Base-by-base conservation (phyloP, 148 eudicot genomes). In the Amaranthus cruentus region DNA sequence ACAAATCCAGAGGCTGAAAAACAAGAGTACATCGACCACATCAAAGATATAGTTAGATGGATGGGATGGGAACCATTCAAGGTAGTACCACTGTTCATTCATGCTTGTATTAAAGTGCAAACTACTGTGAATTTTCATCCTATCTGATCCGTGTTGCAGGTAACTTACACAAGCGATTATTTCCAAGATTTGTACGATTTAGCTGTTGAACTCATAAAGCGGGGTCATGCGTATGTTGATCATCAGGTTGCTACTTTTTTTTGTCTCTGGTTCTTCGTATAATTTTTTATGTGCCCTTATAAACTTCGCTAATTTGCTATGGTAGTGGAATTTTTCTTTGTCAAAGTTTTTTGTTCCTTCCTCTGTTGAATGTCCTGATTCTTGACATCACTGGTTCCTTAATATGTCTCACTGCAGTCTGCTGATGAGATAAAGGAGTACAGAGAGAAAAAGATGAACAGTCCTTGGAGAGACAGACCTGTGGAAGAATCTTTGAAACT, bases 1-100 rank as follows among this genome's bases (percentile, higher is more conserved):
- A 95, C 99, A 71, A 95, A 95, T 62, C 99, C 97, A 14, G 99
- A 95, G 77, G 99, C 99, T 64, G 99, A 95, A 81, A 91, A 90
- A 84, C 80, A 87, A 81, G 97, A 95, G 81, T 78, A 77, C 51
- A 82, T 85, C 60, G 79, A 71, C 55, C 77, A 81, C 73, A 76
- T 70, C 80, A 55, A 73, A 68, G 97, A 95, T 78, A 95, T 91
- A 75, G 96, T 95, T 44, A 68, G 76, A 60, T 95, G 99, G 99
- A 91, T 95, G 93, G 99, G 99, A 21, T 95, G 98, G 98, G 81
- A 88, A 77, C 98, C 98, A 61, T 84, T 78, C 82, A 90, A 95
- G 91, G 99, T 95, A 15, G 50, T 15, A n/a, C 9, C 46, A 54
- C 21, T 15, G 6, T 14, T 13, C 53, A 51, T 18, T 21, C 10